Evolutionary conservation across 2,329 filamentous ascomycete genomes (phyloP).

Genomic region (Colletotrichum eremochloae): DNA sequence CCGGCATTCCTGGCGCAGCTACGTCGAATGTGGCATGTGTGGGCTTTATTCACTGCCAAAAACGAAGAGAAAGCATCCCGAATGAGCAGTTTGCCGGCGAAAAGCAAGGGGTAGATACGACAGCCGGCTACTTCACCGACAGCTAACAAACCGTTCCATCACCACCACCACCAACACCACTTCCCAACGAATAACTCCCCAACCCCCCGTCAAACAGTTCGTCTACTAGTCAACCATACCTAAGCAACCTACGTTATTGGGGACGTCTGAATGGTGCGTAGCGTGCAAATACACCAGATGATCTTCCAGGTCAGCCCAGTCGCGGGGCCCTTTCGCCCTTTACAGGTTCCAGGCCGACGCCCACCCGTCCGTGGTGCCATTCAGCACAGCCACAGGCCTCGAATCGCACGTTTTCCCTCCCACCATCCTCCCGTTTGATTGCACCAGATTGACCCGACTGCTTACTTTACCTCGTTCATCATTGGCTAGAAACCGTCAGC

Average conservation of each 20-base stretch:
- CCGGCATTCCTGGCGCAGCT: background rate
- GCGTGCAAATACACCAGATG: background rate
- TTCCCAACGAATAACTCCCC: background rate
- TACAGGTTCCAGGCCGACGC: slow-evolving; percentile 25
- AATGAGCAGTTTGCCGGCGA: slow-evolving; percentile 17
- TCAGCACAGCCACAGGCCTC: slow-evolving; percentile 44
- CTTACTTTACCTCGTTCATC: slow-evolving; percentile 25
- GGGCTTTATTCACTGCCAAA: background rate
- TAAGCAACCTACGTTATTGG: slow-evolving; percentile 14
- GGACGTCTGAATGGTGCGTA: background rate
- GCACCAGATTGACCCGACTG: slow-evolving; percentile 21
- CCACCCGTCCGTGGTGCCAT: slow-evolving; percentile 43
- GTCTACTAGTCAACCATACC: slow-evolving; percentile 9
- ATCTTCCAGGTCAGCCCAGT: slow-evolving; percentile 13
- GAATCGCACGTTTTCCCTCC: slow-evolving; percentile 41
- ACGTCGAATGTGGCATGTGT: background rate
- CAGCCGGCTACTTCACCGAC: slow-evolving; percentile 15
- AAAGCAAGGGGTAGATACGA: slow-evolving; percentile 18
- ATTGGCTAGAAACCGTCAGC: slow-evolving; percentile 30
- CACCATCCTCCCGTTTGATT: slow-evolving; percentile 17
- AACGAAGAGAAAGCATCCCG: background rate
- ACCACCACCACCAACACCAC: background rate
- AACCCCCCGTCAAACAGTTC: background rate
- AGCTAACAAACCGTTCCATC: slow-evolving; percentile 37
- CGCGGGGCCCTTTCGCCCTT: background rate